These are phyloP conservation scores for Trichoderma sp. DNA, from an alignment of 2,329 filamentous ascomycete genomes.

Conservation along the genomic window DNA sequence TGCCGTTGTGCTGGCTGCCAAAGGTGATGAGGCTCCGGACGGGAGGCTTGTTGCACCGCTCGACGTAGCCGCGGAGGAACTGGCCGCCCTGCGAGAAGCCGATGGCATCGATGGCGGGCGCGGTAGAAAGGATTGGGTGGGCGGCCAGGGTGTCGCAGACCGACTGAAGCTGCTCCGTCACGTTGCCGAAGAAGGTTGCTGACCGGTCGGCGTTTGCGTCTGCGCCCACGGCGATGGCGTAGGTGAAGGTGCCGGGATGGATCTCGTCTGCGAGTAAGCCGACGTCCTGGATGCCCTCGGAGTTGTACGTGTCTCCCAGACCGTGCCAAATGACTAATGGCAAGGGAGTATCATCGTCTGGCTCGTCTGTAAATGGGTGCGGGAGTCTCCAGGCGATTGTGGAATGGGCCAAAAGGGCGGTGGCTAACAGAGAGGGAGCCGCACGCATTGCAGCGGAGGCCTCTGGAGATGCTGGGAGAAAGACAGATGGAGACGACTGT, in stretches of 20 bases:
- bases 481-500: neutral
- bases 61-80: conserved; percentile 87
- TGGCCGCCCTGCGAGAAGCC: conserved; percentile 96
- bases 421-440: conserved; percentile 9
- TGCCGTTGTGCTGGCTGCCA: conserved; percentile 90
- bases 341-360: conserved; percentile 66
- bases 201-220: conserved; percentile 70
- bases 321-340: conserved; percentile 96
- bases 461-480: no score
- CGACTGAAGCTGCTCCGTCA: conserved; percentile 72
- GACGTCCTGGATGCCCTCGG: conserved; percentile 72
- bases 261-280: conserved; percentile 69
- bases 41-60: conserved; percentile 78
- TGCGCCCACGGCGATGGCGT: conserved; percentile 73
- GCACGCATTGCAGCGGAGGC: conserved; percentile 7
- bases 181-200: conserved; percentile 88
- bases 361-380: conserved; percentile 40
- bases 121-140: conserved; percentile 78
- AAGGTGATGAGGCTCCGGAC: conserved; percentile 83
- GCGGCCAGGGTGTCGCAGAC: conserved; percentile 77
- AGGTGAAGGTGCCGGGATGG: conserved; percentile 82
- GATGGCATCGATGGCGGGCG: conserved; percentile 83
- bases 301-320: conserved; percentile 71
- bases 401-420: conserved; percentile 16
- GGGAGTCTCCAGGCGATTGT: conserved; percentile 7